phyloP scores from a whole-genome alignment of 306 rosid genomes.

The Neltuma alba region DNA sequence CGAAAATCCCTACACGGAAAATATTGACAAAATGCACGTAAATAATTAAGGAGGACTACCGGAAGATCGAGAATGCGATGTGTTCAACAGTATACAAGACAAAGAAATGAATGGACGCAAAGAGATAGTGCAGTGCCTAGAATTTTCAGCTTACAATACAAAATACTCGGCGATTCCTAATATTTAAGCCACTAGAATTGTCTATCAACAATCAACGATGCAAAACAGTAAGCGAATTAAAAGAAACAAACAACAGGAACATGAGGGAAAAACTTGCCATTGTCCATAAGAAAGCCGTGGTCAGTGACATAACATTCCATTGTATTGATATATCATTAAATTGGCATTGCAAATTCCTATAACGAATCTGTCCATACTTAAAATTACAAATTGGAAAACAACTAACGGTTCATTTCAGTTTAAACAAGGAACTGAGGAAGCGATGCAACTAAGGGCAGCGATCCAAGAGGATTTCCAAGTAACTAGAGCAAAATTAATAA shows the following conservation, averaged over 20 bases:
- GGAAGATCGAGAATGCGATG: neutral
- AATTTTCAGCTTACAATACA: neutral
- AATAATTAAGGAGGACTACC: neutral
- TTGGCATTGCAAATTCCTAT: neutral
- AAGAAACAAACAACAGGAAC: neutral
- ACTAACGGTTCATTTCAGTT: neutral
- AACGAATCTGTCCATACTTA: neutral
- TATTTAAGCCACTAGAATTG: neutral
- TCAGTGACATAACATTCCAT: neutral
- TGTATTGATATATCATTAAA: neutral
- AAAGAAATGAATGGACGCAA: neutral
- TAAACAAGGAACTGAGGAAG: neutral
- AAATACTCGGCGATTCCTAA: neutral
- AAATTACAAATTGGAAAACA: neutral
- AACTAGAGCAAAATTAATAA: neutral
- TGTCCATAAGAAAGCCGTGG: neutral
- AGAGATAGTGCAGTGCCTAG: neutral
- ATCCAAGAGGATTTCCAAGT: neutral
- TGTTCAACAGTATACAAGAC: neutral
- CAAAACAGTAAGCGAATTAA: neutral
- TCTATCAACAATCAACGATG: neutral
- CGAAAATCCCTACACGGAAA: neutral
- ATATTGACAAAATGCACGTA: neutral
- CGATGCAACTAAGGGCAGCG: neutral
- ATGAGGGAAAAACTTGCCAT: neutral